Conservation (phyloP, 2,329 filamentous ascomycete genomes). For the Fusarium sacchari region DNA sequence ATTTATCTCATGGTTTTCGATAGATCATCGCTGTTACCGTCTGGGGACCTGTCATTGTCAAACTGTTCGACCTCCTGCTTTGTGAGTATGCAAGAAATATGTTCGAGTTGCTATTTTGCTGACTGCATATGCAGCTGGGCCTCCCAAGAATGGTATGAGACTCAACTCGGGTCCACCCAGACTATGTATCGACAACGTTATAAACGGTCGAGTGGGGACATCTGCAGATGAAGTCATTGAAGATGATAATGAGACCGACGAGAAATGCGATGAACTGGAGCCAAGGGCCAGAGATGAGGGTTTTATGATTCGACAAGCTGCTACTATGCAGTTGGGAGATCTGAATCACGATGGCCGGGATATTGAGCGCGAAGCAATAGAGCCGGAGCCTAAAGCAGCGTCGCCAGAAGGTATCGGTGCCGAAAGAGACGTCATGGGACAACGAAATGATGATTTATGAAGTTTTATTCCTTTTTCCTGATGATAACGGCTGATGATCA, state of each 20-base stretch:
- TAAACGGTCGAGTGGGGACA: conserved; percentile 47
- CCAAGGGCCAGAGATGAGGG: conserved; percentile 6
- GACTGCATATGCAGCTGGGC: conserved; percentile 46
- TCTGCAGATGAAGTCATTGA: conserved; percentile 39
- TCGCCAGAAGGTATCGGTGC: neutral
- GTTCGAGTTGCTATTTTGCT: conserved; percentile 16
- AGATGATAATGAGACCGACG: conserved; percentile 35
- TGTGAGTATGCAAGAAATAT: conserved; percentile 42
- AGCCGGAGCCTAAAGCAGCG: neutral
- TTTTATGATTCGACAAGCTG: conserved; percentile 19
- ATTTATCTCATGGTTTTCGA: neutral
- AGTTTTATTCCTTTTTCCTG: conserved; percentile 16
- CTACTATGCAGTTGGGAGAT: conserved; percentile 1
- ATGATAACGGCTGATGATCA: conserved; percentile 20
- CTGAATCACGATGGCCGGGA: neutral
- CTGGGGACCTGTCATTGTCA: conserved; percentile 54
- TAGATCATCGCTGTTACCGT: conserved; percentile 52
- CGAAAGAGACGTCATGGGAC: neutral
- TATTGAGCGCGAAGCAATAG: neutral
- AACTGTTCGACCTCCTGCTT: conserved; percentile 51
- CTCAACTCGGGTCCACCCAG: conserved; percentile 52
- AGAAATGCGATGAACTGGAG: conserved; percentile 16
- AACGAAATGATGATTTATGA: conserved; percentile 32
- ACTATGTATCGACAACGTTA: conserved; percentile 53
- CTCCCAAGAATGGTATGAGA: conserved; percentile 50